Percentiles rank a stretch among this genome's conserved stretches.
phyloP scores from a whole-genome alignment of 306 rosid genomes.

The Corylus heterophylla region DNA sequence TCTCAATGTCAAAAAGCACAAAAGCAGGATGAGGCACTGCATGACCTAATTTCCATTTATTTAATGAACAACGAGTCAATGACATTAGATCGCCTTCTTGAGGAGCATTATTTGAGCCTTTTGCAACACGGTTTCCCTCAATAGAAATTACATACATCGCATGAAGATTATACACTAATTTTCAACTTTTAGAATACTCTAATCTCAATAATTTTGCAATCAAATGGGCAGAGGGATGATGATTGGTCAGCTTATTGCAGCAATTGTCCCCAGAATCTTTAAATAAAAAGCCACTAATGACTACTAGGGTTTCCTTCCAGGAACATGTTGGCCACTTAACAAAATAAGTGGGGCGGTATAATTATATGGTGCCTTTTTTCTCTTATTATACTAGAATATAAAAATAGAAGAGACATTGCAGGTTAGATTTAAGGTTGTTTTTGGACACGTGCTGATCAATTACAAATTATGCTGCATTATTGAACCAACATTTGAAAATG shows the following conservation, averaged over 20 bases:
- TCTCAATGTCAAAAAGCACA: no score
- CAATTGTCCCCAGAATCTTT: background rate
- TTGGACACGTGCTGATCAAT: conserved; percentile 19
- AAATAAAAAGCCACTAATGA: conserved; percentile 15
- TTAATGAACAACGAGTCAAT: background rate
- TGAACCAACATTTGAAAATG: conserved; percentile 29
- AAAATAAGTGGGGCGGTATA: conserved; percentile 49
- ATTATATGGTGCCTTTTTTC: background rate
- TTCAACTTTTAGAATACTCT: background rate
- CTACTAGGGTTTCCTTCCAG: background rate
- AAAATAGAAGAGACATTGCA: background rate
- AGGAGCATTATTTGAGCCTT: background rate
- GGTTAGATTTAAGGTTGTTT: conserved; percentile 16
- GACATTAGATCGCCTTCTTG: background rate
- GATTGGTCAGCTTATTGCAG: background rate
- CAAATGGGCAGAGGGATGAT: background rate
- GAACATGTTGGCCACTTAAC: conserved; percentile 32
- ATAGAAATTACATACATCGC: no score
- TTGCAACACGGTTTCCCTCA: background rate
- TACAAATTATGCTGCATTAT: background rate
- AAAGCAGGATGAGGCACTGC: no score
- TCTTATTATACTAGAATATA: background rate
- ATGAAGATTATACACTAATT: background rate
- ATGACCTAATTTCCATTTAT: no score
- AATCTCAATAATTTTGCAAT: background rate